These are phyloP conservation scores for Albugo laibachii DNA, from an alignment of 352 stramenopile genomes.

Conservation along the genomic window DNA sequence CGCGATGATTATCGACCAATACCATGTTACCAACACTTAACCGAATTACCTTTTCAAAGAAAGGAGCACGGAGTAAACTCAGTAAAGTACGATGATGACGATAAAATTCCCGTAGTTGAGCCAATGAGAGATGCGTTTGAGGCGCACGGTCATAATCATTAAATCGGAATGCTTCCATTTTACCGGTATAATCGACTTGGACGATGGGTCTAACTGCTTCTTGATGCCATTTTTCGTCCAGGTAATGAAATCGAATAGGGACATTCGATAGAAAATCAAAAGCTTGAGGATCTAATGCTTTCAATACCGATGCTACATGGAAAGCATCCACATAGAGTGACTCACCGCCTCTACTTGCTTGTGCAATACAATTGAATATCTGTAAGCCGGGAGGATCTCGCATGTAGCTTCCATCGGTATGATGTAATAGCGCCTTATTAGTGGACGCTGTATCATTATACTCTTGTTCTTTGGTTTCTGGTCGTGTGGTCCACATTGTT, in stretches of 20 bases:
- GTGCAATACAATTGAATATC: conserved; percentile 78
- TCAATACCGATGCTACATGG: conserved; percentile 45
- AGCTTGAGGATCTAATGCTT: conserved; percentile 25
- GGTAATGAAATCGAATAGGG: conserved; percentile 50
- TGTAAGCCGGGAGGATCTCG: conserved; percentile 69
- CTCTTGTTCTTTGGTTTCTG: conserved; percentile 29
- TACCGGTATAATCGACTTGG: conserved; percentile 37
- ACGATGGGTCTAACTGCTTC: conserved; percentile 70
- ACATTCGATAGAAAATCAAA: conserved; percentile 54
- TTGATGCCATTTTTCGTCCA: conserved; percentile 55
- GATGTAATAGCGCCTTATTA: conserved; percentile 62
- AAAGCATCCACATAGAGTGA: conserved; percentile 73
- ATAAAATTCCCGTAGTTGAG: conserved; percentile 57
- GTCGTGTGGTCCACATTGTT: conserved; percentile 79
- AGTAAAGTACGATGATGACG: conserved; percentile 45
- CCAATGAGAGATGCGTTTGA: conserved; percentile 56
- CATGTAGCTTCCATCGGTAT: conserved; percentile 81
- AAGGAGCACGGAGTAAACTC: conserved; percentile 29
- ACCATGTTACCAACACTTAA: conserved; percentile 70
- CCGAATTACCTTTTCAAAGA: conserved; percentile 37
- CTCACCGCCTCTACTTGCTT: conserved; percentile 44
- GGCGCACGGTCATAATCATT: conserved; percentile 78
- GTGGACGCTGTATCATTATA: conserved; percentile 82
- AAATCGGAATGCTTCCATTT: conserved; percentile 69
- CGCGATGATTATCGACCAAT: conserved; percentile 73